phyloP scores from a whole-genome alignment of 495 filamentous ascomycete genomes.

The Aspergillus coremiiformis region DNA sequence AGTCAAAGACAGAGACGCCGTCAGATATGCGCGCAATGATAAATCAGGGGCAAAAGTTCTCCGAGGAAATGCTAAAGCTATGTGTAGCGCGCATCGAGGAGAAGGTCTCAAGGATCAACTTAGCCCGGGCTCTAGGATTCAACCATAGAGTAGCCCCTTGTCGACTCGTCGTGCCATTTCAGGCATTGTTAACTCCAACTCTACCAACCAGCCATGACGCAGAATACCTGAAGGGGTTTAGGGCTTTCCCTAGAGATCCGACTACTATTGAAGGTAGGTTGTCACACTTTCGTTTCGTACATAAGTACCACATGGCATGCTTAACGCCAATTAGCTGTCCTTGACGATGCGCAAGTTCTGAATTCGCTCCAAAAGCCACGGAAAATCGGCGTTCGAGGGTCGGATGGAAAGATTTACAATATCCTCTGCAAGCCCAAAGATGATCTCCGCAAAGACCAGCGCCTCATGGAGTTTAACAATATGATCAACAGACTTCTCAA shows the following conservation, averaged over 20 bases:
- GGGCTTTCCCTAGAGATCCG: slow-evolving; percentile 65
- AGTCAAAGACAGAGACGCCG: slow-evolving; percentile 32
- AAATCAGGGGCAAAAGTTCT: slow-evolving; percentile 69
- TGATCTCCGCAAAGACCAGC: slow-evolving; percentile 91
- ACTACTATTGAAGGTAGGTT: slow-evolving; percentile 50
- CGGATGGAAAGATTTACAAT: slow-evolving; percentile 79
- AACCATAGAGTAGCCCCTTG: slow-evolving; percentile 77
- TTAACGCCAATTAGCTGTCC: slow-evolving; percentile 49
- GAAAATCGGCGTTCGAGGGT: slow-evolving; percentile 80
- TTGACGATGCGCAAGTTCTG: slow-evolving; percentile 81
- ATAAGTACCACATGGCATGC: slow-evolving; percentile 27
- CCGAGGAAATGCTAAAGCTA: slow-evolving; percentile 71
- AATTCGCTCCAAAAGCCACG: slow-evolving; percentile 87
- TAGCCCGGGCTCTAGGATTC: slow-evolving; percentile 71
- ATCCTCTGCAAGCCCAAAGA: slow-evolving; percentile 97
- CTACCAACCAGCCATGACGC: slow-evolving; percentile 68
- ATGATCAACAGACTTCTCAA: slow-evolving; percentile 95
- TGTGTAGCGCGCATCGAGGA: slow-evolving; percentile 68
- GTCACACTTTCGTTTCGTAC: not conserved
- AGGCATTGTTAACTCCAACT: slow-evolving; percentile 73
- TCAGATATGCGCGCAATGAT: slow-evolving; percentile 64
- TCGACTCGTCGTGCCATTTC: slow-evolving; percentile 77
- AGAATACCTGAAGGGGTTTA: slow-evolving; percentile 62
- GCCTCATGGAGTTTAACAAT: slow-evolving; percentile 97
- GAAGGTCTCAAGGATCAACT: slow-evolving; percentile 61